These are phyloP conservation scores for Aspergillus haitiensis DNA, from an alignment of 495 filamentous ascomycete species.

Conservation along the genomic window DNA sequence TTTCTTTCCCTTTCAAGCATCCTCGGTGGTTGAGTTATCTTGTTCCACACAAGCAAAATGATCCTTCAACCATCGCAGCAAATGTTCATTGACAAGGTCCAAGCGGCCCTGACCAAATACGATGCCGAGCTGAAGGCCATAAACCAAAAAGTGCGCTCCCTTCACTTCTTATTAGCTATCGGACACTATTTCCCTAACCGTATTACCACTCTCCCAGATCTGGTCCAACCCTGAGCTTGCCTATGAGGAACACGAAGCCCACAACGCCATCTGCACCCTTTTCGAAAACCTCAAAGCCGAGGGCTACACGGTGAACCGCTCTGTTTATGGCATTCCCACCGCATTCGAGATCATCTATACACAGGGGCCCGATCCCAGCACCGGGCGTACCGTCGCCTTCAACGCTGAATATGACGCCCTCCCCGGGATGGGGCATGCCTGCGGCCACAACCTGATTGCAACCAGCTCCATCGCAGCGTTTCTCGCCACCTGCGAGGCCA, in stretches of 20 bases:
- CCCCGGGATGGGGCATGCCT: constrained; percentile 47
- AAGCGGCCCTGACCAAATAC: constrained; percentile 31
- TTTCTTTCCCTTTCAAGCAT: not conserved
- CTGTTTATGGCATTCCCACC: constrained; percentile 53
- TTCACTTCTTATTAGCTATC: not conserved
- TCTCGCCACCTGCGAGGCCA: constrained; percentile 37
- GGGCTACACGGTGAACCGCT: constrained; percentile 40
- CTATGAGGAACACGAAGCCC: constrained; percentile 54
- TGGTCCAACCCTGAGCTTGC: constrained; percentile 56
- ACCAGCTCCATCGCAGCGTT: constrained; percentile 47
- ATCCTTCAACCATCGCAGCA: constrained; percentile 28
- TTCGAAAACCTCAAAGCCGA: constrained; percentile 37
- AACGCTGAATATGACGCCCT: constrained; percentile 60
- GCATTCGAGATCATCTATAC: constrained; percentile 58
- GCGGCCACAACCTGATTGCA: constrained; percentile 50
- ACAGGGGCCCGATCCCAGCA: constrained; percentile 29
- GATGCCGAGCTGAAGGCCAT: constrained; percentile 43
- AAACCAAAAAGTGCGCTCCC: constrained; percentile 44
- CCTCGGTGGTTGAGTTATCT: not conserved
- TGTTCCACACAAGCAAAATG: constrained; percentile 23
- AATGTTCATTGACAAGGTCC: constrained; percentile 32
- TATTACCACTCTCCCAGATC: constrained; percentile 27
- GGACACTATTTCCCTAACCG: no score
- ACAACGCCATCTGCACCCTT: constrained; percentile 49
- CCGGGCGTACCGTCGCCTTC: constrained; percentile 53